Base-by-base conservation (phyloP, 257 asterid genomes). In the Parsonsia alboflavescens region DNA sequence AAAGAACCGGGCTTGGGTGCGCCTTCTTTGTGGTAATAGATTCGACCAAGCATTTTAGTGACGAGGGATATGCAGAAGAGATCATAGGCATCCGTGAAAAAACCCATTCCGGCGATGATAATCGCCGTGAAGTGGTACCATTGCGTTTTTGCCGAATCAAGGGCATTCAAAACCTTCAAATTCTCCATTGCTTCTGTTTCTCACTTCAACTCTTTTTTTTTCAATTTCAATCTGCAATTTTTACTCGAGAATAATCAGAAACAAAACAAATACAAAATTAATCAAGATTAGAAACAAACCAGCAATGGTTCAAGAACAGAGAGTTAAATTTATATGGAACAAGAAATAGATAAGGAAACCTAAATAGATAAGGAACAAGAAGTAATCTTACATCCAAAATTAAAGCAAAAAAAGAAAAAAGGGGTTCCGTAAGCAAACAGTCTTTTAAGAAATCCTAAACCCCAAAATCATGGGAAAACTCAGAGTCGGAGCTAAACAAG, bases 121-220 rank as follows among this genome's bases (percentile, higher is more conserved):
- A 86, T 86, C 17, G 88, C 88, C 0, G 88, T 86, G 81, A 86
- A 86, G 69, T 86, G 89, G 75, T 85, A 85, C 87, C 84, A 85
- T 73, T 85, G 89, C 7, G 89, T 85, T 57, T 85, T 85, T 19
- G 89, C 89, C 22, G 54, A 75, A 59, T 86, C 89, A 6, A 86
- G 70, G 0, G 89, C 89, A 50, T 75, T 75, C 2, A 86, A 58
- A n/a, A 86, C 88, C 75, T 86, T 80, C 17, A 82, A 11, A 7
- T 85, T 70, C 6, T 82, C 79, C 13, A 68, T 71, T 0, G 77
- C 58, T 57, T 22, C 24, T 30, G 6, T 8, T 4, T 61, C 53
- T 48, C 53, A 48, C 49, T 45, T 3, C 10, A 48, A 48, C 28
- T 56, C 63, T 56, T 13, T 57, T 4, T 57, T 54, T 57, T 28